Base-by-base conservation (phyloP, 148 eudicot species). In the Silene conica region DNA sequence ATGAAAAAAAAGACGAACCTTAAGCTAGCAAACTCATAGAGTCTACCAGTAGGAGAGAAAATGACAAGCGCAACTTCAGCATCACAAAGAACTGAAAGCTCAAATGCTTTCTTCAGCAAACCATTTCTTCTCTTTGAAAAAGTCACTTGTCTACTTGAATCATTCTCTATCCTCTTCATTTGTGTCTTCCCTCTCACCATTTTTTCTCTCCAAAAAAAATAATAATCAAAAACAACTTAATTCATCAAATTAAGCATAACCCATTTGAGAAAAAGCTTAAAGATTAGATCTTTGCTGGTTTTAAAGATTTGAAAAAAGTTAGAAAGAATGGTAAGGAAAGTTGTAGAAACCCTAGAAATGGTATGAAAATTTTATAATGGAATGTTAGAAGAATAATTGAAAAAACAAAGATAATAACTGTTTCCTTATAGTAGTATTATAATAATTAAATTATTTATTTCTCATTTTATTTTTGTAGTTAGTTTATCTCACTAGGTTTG, bases 121-220 rank as follows among this genome's bases (percentile, higher is more conserved):
- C 93, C 93, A 76, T 85, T 87, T 83, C 93, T 87, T 28, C 93
- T 82, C 80, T 89, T 89, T 10, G 93, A 89, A 74, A 89, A 89
- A 6, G 93, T 89, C 74, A 89, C 93, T 75, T 89, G 90, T 63
- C 93, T 84, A 57, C 87, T 89, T 62, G 89, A 77, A 60, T 82
- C 87, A 73, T 89, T 89, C 81, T 89, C 93, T 60, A 89, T 89
- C 57, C 90, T 89, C 70, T 83, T 89, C 85, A 89, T 80, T 81
- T 87, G 83, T 6, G 86, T 83, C 78, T 87, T 89, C n/a, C 93
- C 90, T 41, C 93, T 87, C 82, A 89, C 93, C 93, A 89, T 89
- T 74, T 41, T 41, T 79, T 26, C 1, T 7, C 11, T 5, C 14
- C n/a, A n/a, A 43, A 21, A 71, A 43, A 41, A 19, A 16, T 3